Evolutionary conservation across 108 stramenopile species (phyloP), one percentile per base, ranked within the genome.

Genomic region (Epipyxis sp.): DNA sequence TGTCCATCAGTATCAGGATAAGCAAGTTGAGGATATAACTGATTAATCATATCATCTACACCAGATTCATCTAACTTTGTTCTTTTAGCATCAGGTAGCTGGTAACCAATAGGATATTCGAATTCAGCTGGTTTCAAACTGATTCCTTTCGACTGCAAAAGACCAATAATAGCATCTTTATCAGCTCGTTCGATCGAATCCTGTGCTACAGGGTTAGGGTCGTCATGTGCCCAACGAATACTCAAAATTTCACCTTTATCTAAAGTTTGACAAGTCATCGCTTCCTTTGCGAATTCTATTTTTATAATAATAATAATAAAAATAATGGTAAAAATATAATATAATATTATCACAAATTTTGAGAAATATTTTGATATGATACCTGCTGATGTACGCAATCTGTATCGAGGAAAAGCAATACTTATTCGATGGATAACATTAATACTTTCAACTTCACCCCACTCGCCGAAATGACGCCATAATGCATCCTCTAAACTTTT

Each of bases 151-250:
- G 80, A 77, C 40, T 69, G 42, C 1, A 86, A n/a, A 34, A 80
- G 44, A 0, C 65, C 59, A 40, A 80, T 44, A 30, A 79, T 0
- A 0, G 86, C 86, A 58, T 86, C 86, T 1, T 69, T 78, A 59
- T 86, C 78, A 1, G 83, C 79, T n/a, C 86, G 80, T 39, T 27
- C n/a, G 0, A 79, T 76, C 1, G 86, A 78, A 40, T 84, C 86
- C 25, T 83, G 81, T 2, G 86, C 86, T 2, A 79, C 78, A 13
- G 86, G 86, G 77, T 87, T 87, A 20, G 85, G 85, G 68, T 85
- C 85, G 27, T 86, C 86, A 67, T 58, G 44, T 2, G 86, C 86
- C 86, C 85, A 85, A 37, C 76, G 44, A 1, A 87, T 67, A 62
- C 83, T 82, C 54, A 87, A 59, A 0, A 81, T 39, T 58, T 87